Conservation (phyloP, 768 basidiomycete genomes). For the Lyophyllum atratum region DNA sequence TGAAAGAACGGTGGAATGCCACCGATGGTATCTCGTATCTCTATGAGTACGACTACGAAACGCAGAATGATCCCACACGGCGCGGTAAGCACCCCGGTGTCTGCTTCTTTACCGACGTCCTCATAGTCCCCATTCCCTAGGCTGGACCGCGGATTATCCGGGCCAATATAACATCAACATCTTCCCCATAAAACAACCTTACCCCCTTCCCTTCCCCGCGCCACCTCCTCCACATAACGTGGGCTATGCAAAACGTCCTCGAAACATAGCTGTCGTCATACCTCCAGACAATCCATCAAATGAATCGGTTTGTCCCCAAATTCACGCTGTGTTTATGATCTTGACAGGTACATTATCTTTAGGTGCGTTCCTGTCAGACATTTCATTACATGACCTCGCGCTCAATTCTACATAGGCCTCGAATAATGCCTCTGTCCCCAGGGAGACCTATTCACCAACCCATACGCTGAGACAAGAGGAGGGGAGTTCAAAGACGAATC, state of each 20-base stretch:
- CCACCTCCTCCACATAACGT: constrained; percentile 17
- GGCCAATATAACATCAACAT: constrained; percentile 14
- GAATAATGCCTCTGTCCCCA: neutral
- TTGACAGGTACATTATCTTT: neutral
- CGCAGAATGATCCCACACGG: constrained; percentile 24
- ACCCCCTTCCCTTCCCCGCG: constrained; percentile 25
- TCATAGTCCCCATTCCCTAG: constrained; percentile 1
- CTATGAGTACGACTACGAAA: constrained; percentile 33
- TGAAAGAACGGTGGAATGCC: constrained; percentile 8
- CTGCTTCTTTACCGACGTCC: too few species aligned
- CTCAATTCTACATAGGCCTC: neutral
- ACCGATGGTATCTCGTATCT: constrained; percentile 23
- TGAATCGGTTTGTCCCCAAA: neutral
- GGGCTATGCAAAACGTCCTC: constrained; percentile 20
- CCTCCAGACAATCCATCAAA: neutral
- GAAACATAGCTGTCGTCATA: neutral
- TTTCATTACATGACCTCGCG: neutral
- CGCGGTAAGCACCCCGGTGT: constrained; percentile 13
- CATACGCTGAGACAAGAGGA: neutral
- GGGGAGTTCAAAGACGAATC: neutral
- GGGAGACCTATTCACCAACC: neutral
- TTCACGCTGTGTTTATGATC: neutral
- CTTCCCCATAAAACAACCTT: constrained; percentile 26
- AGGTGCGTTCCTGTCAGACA: neutral
- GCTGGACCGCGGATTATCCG: constrained; percentile 17